phyloP scores from a whole-genome alignment of 768 basidiomycete species.

The Lactifluus subvellereus region DNA sequence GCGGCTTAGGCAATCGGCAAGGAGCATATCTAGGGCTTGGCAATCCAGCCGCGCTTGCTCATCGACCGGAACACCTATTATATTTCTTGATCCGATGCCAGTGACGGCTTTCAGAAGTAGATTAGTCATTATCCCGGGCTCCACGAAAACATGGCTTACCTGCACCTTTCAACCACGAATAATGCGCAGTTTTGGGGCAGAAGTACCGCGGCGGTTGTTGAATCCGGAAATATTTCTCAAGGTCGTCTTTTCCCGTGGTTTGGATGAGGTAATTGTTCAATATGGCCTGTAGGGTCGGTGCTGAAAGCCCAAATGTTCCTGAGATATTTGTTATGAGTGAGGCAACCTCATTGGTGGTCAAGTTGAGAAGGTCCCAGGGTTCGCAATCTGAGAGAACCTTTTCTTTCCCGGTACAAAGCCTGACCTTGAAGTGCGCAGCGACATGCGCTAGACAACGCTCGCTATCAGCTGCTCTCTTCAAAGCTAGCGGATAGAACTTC shows the following conservation, averaged over 20 bases:
- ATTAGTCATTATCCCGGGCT: neutral
- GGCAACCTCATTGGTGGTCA: slow-evolving; percentile 32
- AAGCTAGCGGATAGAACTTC: slow-evolving; percentile 42
- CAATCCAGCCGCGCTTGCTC: slow-evolving; percentile 34
- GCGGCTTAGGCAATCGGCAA: slow-evolving; percentile 31
- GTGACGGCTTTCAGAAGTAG: slow-evolving; percentile 32
- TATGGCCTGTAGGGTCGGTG: slow-evolving; percentile 30
- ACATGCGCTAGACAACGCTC: slow-evolving; percentile 32
- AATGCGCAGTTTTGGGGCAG: slow-evolving; percentile 35
- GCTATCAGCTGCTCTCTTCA: slow-evolving; percentile 27
- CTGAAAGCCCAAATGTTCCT: slow-evolving; percentile 33
- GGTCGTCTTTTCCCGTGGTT: slow-evolving; percentile 33
- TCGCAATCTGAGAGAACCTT: slow-evolving; percentile 31
- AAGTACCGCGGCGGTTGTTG: slow-evolving; percentile 28
- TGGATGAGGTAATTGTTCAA: slow-evolving; percentile 35
- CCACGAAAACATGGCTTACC: slow-evolving; percentile 29
- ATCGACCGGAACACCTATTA: slow-evolving; percentile 35
- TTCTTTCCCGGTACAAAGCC: slow-evolving; percentile 26
- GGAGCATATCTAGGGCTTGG: slow-evolving; percentile 25
- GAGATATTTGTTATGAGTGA: slow-evolving; percentile 34
- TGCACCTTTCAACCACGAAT: slow-evolving; percentile 45
- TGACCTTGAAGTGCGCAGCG: slow-evolving; percentile 31
- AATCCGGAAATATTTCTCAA: slow-evolving; percentile 28
- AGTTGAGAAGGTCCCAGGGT: slow-evolving; percentile 41
- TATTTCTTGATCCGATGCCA: slow-evolving; percentile 39